Evolutionary conservation across 2,329 filamentous ascomycete genomes (phyloP), one percentile per base, ranked within the genome.

Genomic region (Didymella sp.): DNA sequence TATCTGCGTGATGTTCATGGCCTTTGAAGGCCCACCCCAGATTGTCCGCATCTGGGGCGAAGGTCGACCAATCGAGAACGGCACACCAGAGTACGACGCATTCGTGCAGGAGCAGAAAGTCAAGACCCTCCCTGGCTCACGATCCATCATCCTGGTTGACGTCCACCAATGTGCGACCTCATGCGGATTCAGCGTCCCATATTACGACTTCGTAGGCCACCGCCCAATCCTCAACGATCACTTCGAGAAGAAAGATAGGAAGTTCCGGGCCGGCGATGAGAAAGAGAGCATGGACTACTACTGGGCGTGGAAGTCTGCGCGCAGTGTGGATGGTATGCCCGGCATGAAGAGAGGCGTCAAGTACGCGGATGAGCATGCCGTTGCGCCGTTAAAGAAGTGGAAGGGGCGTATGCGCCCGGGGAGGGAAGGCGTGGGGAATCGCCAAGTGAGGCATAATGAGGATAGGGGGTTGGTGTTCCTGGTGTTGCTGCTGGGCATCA

Each of bases 1-100:
- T 9, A 63, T 63, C 27, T 54, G 49, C 50, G 25, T 63, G 30
- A 63, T 63, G 52, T 78, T 80, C 63, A 75, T 76, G 55, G 78
- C 77, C 3, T 80, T 79, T 53, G 66, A 71, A 4, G 78, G 78
- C 4, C 65, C 76, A 4, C 78, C 79, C 0, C 68, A 71, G 30
- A 81, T 81, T 55, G 67, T 80, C 3, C 63, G 79, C 3, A 64
- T 80, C 6, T 81, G 77, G 77, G 78, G 79, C 3, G 60, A 68
- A 6, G 78, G 75, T 5, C 58, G 59, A 0, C 67, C 75, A 0
- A 61, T 80, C 2, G 78, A 80, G 48, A 73, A 76, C 40, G 76
- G 75, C 1, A 75, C 71, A 0, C 47, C 60, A 0, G 72, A 70
- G 21, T 80, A 74, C 60, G 54, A 66, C 0, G 38, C 50, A 0